Evolutionary conservation across 805 yeast species (phyloP).

Genomic region (Zygosaccharomyces pseudorouxii): DNA sequence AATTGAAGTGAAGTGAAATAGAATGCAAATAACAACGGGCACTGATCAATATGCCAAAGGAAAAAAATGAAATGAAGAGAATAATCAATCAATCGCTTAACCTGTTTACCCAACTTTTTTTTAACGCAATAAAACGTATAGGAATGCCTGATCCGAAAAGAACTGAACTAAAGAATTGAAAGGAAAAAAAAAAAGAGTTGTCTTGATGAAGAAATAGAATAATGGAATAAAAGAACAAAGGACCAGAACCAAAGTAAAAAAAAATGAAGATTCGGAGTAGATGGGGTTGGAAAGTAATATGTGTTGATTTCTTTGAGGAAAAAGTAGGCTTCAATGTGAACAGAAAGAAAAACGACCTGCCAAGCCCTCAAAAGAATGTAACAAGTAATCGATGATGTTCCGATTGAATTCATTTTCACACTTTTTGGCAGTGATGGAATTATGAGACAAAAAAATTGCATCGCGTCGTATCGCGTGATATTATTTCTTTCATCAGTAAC

Average conservation of each 20-base stretch:
- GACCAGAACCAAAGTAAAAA: constrained; percentile 2
- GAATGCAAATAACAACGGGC: not conserved
- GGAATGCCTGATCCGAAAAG: not conserved
- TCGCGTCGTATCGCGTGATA: constrained; percentile 1
- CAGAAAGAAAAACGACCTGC: not conserved
- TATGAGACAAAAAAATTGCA: constrained; percentile 7
- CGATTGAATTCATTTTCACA: not conserved
- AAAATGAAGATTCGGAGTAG: not conserved
- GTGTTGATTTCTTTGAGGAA: not conserved
- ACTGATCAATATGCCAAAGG: not conserved
- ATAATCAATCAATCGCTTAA: not conserved
- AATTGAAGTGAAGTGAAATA: not conserved
- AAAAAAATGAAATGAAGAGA: not conserved
- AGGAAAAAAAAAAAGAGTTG: not conserved
- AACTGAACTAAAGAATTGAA: not conserved
- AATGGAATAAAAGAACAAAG: not conserved
- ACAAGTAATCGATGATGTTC: not conserved
- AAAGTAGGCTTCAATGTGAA: not conserved
- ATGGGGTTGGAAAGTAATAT: not conserved
- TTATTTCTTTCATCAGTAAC: not conserved
- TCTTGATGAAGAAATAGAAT: not conserved
- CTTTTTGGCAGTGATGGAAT: not conserved
- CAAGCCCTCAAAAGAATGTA: not conserved
- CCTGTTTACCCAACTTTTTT: no score
- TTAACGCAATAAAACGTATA: no score